A percentile compares a stretch with the other conserved stretches of the same genome.
Conservation (phyloP, 2,329 filamentous ascomycete genomes). For the Sclerotinia sclerotiorum region DNA sequence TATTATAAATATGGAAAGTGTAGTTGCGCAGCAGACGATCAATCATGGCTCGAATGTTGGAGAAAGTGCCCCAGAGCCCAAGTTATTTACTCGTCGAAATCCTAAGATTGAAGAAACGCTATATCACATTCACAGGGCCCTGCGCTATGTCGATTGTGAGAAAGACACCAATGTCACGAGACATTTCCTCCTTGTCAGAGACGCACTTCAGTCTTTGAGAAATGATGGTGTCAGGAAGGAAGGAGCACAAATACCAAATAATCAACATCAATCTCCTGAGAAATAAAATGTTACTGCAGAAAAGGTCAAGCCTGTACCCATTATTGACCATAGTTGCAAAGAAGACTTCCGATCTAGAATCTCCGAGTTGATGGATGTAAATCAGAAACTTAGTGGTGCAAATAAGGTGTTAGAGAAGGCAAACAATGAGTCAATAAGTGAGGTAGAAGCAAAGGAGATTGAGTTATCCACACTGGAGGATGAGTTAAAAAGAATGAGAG, state of each 20-base stretch:
- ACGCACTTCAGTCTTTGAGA: not conserved
- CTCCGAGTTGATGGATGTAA: not conserved
- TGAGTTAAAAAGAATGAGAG: not conserved
- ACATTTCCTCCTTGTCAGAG: not conserved
- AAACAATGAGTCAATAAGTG: not conserved
- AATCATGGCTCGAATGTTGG: fast-evolving
- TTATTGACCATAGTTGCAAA: no score
- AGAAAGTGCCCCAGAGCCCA: not conserved
- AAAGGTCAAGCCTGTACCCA: not conserved
- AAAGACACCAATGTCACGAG: fast-evolving
- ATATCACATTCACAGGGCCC: fast-evolving
- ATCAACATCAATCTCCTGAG: not conserved
- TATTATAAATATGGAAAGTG: not conserved
- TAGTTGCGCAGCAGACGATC: no score
- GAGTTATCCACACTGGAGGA: not conserved
- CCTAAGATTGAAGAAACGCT: not conserved
- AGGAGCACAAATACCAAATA: no score
- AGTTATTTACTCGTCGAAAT: fast-evolving
- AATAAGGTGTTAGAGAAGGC: not conserved
- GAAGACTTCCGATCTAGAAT: not conserved
- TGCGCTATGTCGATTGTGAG: not conserved
- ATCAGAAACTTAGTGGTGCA: not conserved
- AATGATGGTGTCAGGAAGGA: not conserved
- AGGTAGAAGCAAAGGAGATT: not conserved
- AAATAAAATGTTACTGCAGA: fast-evolving